Evolutionary conservation across 306 rosid genomes (phyloP).

Genomic region (Quercus cerris): DNA sequence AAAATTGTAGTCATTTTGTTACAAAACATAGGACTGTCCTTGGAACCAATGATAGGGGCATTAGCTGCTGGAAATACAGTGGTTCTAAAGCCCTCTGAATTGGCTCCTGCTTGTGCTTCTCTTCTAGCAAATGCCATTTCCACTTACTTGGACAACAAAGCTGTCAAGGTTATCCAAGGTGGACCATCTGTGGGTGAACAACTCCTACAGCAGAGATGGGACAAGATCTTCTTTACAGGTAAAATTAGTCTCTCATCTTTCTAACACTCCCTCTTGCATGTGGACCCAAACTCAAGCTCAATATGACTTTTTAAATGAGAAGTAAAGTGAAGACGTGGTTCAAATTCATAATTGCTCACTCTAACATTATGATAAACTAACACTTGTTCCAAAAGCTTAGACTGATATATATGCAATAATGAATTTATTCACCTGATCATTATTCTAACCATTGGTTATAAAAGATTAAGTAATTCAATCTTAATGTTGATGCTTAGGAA

Average conservation of each 20-base stretch:
- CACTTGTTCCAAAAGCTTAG: too few species aligned
- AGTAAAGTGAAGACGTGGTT: too few species aligned
- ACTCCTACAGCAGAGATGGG: conserved; percentile 57
- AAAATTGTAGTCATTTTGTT: not conserved
- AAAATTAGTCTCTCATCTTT: not conserved
- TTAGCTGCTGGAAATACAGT: conserved; percentile 74
- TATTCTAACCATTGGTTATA: not conserved
- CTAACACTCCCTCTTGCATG: too few species aligned
- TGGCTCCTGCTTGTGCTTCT: conserved; percentile 52
- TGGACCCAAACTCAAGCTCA: too few species aligned
- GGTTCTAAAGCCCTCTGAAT: conserved; percentile 67
- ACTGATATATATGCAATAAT: too few species aligned
- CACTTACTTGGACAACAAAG: conserved; percentile 49
- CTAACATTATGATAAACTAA: too few species aligned
- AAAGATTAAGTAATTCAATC: not conserved
- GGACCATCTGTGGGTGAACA: conserved; percentile 49
- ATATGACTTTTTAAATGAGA: too few species aligned
- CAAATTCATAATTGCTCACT: too few species aligned
- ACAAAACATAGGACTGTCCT: conserved; percentile 49
- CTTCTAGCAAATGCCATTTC: conserved; percentile 41
- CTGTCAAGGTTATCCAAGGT: conserved; percentile 55
- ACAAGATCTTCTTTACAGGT: conserved; percentile 82
- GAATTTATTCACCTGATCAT: too few species aligned
- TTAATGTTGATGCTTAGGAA: conserved; percentile 40
- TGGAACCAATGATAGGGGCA: conserved; percentile 82